Base-by-base conservation (phyloP, 345 rosid species). In the Noccaea bulbosa region DNA sequence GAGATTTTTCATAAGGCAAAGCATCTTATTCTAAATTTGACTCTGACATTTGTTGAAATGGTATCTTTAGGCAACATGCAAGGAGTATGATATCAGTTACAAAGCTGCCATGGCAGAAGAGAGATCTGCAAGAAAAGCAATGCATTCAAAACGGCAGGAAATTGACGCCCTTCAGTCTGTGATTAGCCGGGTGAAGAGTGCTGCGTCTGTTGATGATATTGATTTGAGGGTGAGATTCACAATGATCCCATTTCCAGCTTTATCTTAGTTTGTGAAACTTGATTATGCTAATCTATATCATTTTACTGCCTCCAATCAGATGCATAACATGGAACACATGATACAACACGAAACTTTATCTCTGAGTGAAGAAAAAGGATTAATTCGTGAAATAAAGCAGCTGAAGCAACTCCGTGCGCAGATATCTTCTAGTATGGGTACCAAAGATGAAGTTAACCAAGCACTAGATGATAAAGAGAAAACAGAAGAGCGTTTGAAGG, bases 401-500 rank as follows among this genome's bases (percentile, higher is more conserved):
- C 72, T 88, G 82, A 87, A 80, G 80, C 86, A 78, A 67, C 66
- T 39, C 38, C 95, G 88, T 30, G 89, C 83, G 14, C 87, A 83
- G 62, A 72, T 87, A 27, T 75, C 81, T 40, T 80, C 84, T 65
- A 80, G 52, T 56, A 81, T 85, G 80, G 88, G 89, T 54, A 79
- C 74, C 56, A 83, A 79, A 49, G 88, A 81, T 54, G 96, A 84
- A 68, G 81, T 85, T 63, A 82, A 81, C 81, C 82, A 78, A 64
- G 87, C 87, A 44, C 55, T 82, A 74, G 85, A 89, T 57, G 84
- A 79, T 67, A 81, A 83, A 81, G 88, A 81, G 64, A 81, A 84
- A 81, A 78, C 77, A 16, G 93, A 90, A 76, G 90, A 83, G 79
- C 83, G 77, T 50, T 44, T 90, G 80, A 87, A 87, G 97, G 98